A percentile compares a stretch with the other conserved stretches of the same genome.
Evolutionary conservation across 306 rosid species (phyloP).

Genomic region (cucumber (Cucumis sativus)): Cucumber_9930_V3 NC_026655.2:23276001-23276500

Average conservation of each 20-base stretch:
- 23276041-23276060: no score
- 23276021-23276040: background rate
- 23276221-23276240: background rate
- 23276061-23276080: no score
- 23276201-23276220: background rate
- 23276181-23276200: background rate
- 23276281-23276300: background rate
- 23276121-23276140: background rate
- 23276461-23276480: background rate
- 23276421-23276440: background rate
- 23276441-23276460: background rate
- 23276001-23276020: background rate
- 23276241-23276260: background rate
- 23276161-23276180: no score
- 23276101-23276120: no score
- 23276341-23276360: background rate
- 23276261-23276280: background rate
- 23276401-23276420: background rate
- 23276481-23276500: constrained; percentile 11
- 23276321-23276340: background rate
- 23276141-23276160: background rate
- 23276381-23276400: background rate
- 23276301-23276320: background rate
- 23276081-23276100: no score
- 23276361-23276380: background rate